Percentiles rank a stretch among this genome's conserved stretches.
These are phyloP conservation scores for Fusarium veterinarium DNA, from an alignment of 2,329 filamentous ascomycete genomes.

Conservation along the genomic window DNA sequence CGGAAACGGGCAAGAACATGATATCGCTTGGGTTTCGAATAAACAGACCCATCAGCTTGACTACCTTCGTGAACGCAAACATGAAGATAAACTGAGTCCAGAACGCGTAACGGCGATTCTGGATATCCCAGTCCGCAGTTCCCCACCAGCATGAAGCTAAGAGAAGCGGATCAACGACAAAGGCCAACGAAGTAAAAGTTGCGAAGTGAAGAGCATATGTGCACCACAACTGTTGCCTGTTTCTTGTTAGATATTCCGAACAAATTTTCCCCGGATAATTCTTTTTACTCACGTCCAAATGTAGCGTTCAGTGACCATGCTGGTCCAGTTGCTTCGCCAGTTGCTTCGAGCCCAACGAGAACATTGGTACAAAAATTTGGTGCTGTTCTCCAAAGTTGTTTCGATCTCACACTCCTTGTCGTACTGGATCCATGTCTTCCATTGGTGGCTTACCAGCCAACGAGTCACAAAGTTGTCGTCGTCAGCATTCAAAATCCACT, in stretches of 20 bases:
- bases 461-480: slow-evolving; percentile 98
- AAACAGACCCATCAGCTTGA: slow-evolving; percentile 91
- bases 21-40: slow-evolving; percentile 85
- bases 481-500: slow-evolving; percentile 92
- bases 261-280: neutral
- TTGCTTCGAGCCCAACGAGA: slow-evolving; percentile 96
- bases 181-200: slow-evolving; percentile 89
- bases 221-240: slow-evolving; percentile 90
- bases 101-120: slow-evolving; percentile 65
- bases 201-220: slow-evolving; percentile 93
- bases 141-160: slow-evolving; percentile 77
- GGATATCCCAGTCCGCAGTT: slow-evolving; percentile 69
- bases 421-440: slow-evolving; percentile 97
- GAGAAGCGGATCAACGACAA: slow-evolving; percentile 80
- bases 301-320: slow-evolving; percentile 82
- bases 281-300: slow-evolving; percentile 81
- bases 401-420: slow-evolving; percentile 90
- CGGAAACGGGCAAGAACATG: slow-evolving; percentile 82
- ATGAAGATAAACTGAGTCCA: slow-evolving; percentile 77
- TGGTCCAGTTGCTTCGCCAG: slow-evolving; percentile 96
- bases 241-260: slow-evolving; percentile 31
- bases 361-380: slow-evolving; percentile 92
- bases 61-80: slow-evolving; percentile 85
- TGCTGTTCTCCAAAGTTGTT: slow-evolving; percentile 90
- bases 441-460: slow-evolving; percentile 91